Percentiles rank a stretch among this genome's conserved stretches.
These are phyloP conservation scores for Evernia prunastri DNA, from an alignment of 495 filamentous ascomycete species.

Conservation along the genomic window DNA sequence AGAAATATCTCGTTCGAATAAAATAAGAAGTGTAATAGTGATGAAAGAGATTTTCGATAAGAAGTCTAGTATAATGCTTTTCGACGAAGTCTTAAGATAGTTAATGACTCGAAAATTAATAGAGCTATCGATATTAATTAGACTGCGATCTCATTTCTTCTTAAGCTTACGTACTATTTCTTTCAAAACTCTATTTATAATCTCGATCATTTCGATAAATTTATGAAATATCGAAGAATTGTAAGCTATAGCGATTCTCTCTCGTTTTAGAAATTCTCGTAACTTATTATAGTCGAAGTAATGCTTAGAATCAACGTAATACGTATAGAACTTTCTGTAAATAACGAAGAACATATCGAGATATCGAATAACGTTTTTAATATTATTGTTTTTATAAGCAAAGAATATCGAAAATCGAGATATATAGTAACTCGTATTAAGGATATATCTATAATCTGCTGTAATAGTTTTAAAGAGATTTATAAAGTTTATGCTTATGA, in stretches of 20 bases:
- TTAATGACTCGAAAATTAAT: not conserved
- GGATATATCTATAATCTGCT: not conserved
- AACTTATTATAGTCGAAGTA: too few species aligned
- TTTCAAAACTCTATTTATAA: not conserved
- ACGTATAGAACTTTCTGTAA: not conserved
- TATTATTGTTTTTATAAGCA: not conserved
- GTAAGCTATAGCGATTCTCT: not conserved
- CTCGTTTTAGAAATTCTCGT: not conserved
- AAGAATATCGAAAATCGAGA: too few species aligned
- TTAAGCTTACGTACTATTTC: not conserved
- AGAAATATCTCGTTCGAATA: not conserved
- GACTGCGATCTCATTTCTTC: not conserved
- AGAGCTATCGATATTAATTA: not conserved
- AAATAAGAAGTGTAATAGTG: not conserved
- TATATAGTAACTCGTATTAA: not conserved
- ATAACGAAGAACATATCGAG: not conserved
- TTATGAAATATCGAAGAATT: not conserved
- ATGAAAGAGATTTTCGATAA: not conserved
- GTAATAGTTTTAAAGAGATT: not conserved
- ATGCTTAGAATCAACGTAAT: too few species aligned
- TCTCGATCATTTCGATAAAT: not conserved
- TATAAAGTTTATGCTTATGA: not conserved
- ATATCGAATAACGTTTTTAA: not conserved
- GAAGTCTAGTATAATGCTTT: not conserved
- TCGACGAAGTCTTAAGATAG: not conserved